Conservation (phyloP, 495 filamentous ascomycete species). For the Podospora australis region DNA sequence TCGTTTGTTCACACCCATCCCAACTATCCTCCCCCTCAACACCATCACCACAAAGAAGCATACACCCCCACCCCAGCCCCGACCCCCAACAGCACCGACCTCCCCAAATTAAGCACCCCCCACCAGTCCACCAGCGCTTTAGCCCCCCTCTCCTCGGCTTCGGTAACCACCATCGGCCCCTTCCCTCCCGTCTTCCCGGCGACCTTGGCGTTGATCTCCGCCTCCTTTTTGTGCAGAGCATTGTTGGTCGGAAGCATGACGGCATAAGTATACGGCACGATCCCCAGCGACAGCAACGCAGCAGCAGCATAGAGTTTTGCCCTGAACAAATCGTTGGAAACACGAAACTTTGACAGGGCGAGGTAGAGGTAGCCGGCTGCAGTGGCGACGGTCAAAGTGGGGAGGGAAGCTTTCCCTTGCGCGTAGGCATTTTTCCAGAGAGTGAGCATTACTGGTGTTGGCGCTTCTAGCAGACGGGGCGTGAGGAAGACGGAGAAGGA, state of each 20-base stretch:
- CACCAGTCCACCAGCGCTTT: constrained; percentile 48
- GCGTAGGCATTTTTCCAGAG: constrained; percentile 42
- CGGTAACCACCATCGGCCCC: constrained; percentile 2
- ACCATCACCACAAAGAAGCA: too few species aligned
- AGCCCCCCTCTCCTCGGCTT: constrained; percentile 18
- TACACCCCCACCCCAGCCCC: constrained; percentile 14
- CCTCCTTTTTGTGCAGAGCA: constrained; percentile 30
- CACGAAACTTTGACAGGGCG: too few species aligned
- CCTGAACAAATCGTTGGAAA: too few species aligned
- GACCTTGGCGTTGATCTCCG: constrained; percentile 22
- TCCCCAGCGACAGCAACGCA: constrained; percentile 31
- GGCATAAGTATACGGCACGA: constrained; percentile 45
- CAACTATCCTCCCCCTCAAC: too few species aligned
- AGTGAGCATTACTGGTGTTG: constrained; percentile 41
- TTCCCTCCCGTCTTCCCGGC: background rate
- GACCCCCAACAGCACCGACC: constrained; percentile 26
- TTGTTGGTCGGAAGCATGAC: constrained; percentile 41
- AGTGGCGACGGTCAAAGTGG: constrained; percentile 25
- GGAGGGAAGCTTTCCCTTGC: constrained; percentile 29
- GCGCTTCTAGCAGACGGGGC: constrained; percentile 48
- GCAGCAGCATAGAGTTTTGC: constrained; percentile 19
- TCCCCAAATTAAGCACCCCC: constrained; percentile 48
- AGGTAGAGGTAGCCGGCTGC: constrained; percentile 39
- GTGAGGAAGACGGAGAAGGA: constrained; percentile 37
- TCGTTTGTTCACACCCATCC: too few species aligned